phyloP scores from a whole-genome alignment of 106 monocot genomes.

The Vanilla planifolia region DNA sequence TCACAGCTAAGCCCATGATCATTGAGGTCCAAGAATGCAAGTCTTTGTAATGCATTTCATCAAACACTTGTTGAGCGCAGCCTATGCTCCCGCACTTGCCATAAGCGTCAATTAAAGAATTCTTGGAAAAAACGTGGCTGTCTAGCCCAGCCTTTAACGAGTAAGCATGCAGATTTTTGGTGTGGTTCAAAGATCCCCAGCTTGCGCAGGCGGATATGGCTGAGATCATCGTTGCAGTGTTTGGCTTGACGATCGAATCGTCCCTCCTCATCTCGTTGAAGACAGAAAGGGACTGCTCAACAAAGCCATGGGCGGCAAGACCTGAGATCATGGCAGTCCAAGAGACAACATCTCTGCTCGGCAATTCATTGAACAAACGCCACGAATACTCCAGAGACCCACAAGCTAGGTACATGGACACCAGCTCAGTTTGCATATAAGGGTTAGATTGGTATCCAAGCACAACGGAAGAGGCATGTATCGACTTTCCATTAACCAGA shows the following conservation, averaged over 20 bases:
- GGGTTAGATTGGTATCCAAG: conserved; percentile 23
- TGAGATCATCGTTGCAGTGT: conserved; percentile 44
- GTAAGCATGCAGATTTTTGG: conserved; percentile 35
- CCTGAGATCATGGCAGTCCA: conserved; percentile 51
- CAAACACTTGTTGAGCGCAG: conserved; percentile 26
- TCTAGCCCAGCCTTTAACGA: conserved; percentile 38
- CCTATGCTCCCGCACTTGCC: conserved; percentile 46
- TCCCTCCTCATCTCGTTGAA: conserved; percentile 36
- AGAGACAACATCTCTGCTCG: conserved; percentile 33
- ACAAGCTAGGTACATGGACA: conserved; percentile 28
- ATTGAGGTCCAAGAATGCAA: conserved; percentile 55
- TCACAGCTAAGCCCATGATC: conserved; percentile 40
- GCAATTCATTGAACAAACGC: conserved; percentile 30
- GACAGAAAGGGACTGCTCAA: conserved; percentile 25
- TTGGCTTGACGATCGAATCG: conserved; percentile 16
- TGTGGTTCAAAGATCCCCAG: conserved; percentile 34
- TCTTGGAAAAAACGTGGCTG: conserved; percentile 25
- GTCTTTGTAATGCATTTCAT: conserved; percentile 25
- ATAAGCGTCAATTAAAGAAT: conserved; percentile 56
- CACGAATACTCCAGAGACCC: conserved; percentile 11
- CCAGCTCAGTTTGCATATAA: conserved; percentile 41
- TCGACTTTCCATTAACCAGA: conserved; percentile 10
- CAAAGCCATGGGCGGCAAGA: conserved; percentile 13
- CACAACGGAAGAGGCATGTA: conserved; percentile 31
- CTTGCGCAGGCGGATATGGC: conserved; percentile 28